These are phyloP conservation scores for Fraxinus paxiana DNA, from an alignment of 305 asterid species.

Conservation along the genomic window DNA sequence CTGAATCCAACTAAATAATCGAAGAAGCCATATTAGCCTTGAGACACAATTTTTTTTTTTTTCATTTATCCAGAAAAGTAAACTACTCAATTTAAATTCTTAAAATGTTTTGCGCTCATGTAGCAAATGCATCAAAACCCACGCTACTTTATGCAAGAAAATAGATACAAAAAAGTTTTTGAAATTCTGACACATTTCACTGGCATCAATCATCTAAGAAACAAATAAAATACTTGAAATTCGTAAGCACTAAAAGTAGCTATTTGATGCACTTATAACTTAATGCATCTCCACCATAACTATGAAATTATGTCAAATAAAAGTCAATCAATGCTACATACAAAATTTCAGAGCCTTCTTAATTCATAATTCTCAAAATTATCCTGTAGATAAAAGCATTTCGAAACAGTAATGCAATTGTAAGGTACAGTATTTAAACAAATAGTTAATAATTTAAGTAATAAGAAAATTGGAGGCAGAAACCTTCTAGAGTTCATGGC, in stretches of 20 bases:
- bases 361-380: background rate
- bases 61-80: background rate
- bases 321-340: background rate
- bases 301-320: background rate
- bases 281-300: background rate
- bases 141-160: background rate
- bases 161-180: background rate
- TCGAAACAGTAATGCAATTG: background rate
- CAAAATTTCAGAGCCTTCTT: background rate
- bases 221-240: background rate
- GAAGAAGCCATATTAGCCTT: background rate
- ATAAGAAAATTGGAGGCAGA: background rate
- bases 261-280: background rate
- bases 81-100: background rate
- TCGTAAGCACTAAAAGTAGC: background rate
- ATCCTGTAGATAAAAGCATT: background rate
- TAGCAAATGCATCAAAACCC: background rate
- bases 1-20: background rate
- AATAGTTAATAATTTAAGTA: background rate
- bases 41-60: background rate
- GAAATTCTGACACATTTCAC: background rate
- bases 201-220: background rate
- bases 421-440: background rate
- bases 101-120: background rate
- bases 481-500: constrained; percentile 53